Percentiles rank a stretch among this genome's conserved stretches.
phyloP scores from a whole-genome alignment of 164 flowering plant species.

The Vitis vinifera region DNA sequence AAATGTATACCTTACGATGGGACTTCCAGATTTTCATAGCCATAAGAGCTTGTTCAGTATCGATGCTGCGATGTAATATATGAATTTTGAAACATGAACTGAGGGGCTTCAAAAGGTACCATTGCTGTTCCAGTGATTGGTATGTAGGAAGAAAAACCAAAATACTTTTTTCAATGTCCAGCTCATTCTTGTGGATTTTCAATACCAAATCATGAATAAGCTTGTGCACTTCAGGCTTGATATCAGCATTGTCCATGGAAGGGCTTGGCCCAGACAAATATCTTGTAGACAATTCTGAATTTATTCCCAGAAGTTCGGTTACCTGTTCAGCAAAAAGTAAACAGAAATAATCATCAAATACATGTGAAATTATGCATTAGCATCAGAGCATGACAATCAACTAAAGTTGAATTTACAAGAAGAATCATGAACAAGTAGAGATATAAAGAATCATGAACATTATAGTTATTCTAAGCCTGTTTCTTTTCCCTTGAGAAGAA shows the following conservation, averaged over 20 bases:
- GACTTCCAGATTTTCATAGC: constrained; percentile 87
- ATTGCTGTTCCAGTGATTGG: constrained; percentile 77
- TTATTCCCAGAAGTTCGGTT: constrained; percentile 55
- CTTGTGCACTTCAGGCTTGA: constrained; percentile 66
- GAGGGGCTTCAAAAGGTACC: constrained; percentile 59
- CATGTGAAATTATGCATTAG: background rate
- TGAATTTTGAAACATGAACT: constrained; percentile 68
- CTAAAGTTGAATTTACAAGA: background rate
- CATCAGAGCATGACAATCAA: no score
- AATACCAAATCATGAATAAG: constrained; percentile 80
- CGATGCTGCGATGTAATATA: constrained; percentile 90
- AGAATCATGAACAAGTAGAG: background rate
- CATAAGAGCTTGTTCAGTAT: constrained; percentile 79
- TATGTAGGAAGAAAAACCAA: constrained; percentile 96
- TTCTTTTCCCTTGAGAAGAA: no score
- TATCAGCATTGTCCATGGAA: constrained; percentile 42
- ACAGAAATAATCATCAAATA: background rate
- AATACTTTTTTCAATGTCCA: constrained; percentile 88
- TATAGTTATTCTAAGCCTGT: no score
- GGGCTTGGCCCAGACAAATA: constrained; percentile 54
- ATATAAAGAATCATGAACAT: no score
- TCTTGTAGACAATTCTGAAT: constrained; percentile 36
- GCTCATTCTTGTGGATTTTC: constrained; percentile 80
- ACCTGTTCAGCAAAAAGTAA: constrained; percentile 46
- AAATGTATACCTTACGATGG: constrained; percentile 70